Evolutionary conservation across 75 land plant species (phyloP).

Genomic region (Selaginella tamariscina): DNA sequence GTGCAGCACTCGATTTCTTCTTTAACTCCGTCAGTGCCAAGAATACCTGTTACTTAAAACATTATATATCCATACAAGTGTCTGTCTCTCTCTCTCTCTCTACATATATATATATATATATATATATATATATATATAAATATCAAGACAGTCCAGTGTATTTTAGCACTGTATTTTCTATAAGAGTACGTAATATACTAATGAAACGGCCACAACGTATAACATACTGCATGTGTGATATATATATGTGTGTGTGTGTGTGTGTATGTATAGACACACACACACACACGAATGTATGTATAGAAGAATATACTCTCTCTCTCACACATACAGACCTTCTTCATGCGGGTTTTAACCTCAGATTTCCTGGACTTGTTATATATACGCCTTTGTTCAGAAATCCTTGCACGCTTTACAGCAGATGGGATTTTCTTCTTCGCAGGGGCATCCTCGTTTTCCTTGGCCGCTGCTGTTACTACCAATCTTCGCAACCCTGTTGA

Average conservation of each 20-base stretch:
- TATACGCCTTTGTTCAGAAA: slow-evolving; percentile 65
- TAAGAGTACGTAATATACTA: neutral
- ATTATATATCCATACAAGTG: neutral
- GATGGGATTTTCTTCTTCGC: slow-evolving; percentile 53
- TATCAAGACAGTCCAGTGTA: neutral
- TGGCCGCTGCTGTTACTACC: neutral
- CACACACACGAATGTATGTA: slow-evolving; percentile 4
- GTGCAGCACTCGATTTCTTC: slow-evolving; percentile 41
- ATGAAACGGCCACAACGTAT: neutral
- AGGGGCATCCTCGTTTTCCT: neutral
- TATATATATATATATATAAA: neutral
- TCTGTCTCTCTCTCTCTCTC: too few species aligned
- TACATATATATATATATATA: neutral
- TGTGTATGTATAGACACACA: neutral
- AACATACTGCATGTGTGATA: neutral
- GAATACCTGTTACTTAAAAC: slow-evolving; percentile 39
- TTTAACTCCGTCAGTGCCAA: slow-evolving; percentile 52
- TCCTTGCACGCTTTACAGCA: slow-evolving; percentile 77
- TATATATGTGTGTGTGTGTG: slow-evolving; percentile 10
- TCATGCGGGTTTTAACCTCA: slow-evolving; percentile 80
- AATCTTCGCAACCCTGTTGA: neutral
- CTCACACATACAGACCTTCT: slow-evolving; percentile 41
- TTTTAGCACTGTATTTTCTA: neutral
- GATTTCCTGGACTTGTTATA: slow-evolving; percentile 77
- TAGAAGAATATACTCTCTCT: neutral